Evolutionary conservation across 371 early-diverging fungal genomes (phyloP), one percentile per base, ranked within the genome.

Genomic region (Mycotypha africana): DNA sequence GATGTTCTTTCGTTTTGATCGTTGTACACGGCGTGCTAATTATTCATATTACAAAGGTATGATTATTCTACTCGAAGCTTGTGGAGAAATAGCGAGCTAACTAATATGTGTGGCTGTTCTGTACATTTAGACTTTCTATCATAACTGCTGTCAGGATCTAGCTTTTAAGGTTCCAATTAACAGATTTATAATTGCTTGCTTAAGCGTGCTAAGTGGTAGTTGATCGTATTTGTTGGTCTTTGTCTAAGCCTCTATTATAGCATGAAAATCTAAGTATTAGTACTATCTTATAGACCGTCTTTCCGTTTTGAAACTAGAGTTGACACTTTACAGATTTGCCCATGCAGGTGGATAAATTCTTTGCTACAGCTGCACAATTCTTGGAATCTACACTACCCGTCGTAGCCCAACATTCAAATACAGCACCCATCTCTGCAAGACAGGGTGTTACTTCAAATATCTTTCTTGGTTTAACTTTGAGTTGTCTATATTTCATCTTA

Each of bases 401-500:
- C 40, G 72, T 65, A 25, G 78, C 77, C 82, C 82, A 82, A 63
- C 82, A 82, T 66, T 82, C 78, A 58, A 82, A 73, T 54, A 82
- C 58, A 31, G 78, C 76, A 40, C 79, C 79, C 79, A 82, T 78
- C 68, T 82, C 79, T 28, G 62, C 77, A 25, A 82, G 61, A 46
- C 82, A 82, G 30, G 79, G 82, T 53, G 75, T 78, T 35, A 78
- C 72, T 63, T 79, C 75, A 42, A 79, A 42, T 26, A 78, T 58
- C 70, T 82, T 82, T 58, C 74, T 74, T 38, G 82, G 82, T 60
- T 77, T 68, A 35, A 79, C 79, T 56, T 78, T 78, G 46, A 82
- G 74, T 56, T 78, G 73, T 65, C 78, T 82, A 58, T 79, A 76
- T 61, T 77, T 79, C 82, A 81, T 81, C 28, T 42, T 60, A 34